A percentile compares a stretch with the other conserved stretches of the same genome.
Conservation (phyloP, 2,329 filamentous ascomycete species). For the Colletotrichum lini region DNA sequence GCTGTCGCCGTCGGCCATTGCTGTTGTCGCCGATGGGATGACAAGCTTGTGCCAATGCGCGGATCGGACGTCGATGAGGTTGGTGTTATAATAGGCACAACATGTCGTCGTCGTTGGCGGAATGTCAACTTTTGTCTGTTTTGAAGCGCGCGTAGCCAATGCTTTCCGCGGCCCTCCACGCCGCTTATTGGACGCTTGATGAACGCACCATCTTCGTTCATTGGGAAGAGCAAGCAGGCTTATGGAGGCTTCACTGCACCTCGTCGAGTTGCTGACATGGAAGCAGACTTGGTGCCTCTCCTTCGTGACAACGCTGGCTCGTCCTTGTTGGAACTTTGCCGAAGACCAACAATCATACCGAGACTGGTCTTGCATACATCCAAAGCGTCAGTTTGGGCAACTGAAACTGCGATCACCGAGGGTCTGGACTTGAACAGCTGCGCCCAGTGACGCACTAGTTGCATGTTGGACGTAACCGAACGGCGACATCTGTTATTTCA, state of each 20-base stretch:
- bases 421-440: slow-evolving; percentile 14
- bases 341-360: slow-evolving; percentile 9
- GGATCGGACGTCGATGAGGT: slow-evolving; percentile 34
- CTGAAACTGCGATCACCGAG: slow-evolving; percentile 29
- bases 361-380: slow-evolving; percentile 23
- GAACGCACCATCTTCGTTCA: background rate
- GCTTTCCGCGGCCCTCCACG: background rate
- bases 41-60: slow-evolving; percentile 19
- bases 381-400: slow-evolving; percentile 37
- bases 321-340: background rate
- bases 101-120: background rate
- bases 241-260: background rate
- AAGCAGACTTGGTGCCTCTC: background rate
- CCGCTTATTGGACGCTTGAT: background rate
- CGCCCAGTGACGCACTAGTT: slow-evolving; percentile 37
- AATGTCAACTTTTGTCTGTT: background rate
- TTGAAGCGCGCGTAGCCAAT: background rate
- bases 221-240: background rate
- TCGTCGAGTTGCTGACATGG: background rate
- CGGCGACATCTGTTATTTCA: background rate
- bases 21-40: slow-evolving; percentile 14
- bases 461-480: slow-evolving; percentile 22
- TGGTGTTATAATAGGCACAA: too few relatives aligned
- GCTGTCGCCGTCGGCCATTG: slow-evolving; percentile 13
- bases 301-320: slow-evolving; percentile 15